phyloP scores from a whole-genome alignment of 805 yeast species.

The Metschnikowia aberdeeniae region DNA sequence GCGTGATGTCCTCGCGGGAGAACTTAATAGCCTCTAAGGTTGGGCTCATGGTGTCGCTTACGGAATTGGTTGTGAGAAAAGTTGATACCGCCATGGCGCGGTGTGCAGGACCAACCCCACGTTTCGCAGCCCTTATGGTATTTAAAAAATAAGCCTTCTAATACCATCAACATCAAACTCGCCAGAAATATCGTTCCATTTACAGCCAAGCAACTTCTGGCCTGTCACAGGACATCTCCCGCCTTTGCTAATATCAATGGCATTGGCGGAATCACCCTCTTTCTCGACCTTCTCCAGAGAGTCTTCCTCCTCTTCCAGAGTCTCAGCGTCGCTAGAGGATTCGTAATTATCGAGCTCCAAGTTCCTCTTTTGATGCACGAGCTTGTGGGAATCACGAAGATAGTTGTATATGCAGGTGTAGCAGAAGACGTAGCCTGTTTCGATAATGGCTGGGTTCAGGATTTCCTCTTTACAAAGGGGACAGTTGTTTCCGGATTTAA shows the following conservation, averaged over 20 bases:
- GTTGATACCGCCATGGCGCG: not conserved
- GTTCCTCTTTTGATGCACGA: conserved; percentile 18
- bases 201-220: conserved; percentile 65
- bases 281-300: conserved; percentile 7
- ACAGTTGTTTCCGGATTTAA: conserved; percentile 43
- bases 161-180: conserved; percentile 75
- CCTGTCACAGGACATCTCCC: conserved; percentile 87
- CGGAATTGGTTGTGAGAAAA: not conserved
- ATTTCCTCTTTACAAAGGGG: conserved; percentile 65
- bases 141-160: conserved; percentile 62
- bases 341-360: conserved; percentile 14
- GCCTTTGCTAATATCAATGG: conserved; percentile 26
- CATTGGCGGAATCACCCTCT: conserved; percentile 4
- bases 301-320: conserved; percentile 7
- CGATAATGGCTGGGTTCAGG: conserved; percentile 79
- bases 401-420: conserved; percentile 77
- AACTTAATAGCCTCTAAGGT: conserved; percentile 64
- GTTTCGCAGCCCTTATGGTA: not conserved
- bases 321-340: conserved; percentile 9
- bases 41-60: conserved; percentile 6
- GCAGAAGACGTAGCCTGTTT: conserved; percentile 88
- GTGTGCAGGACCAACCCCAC: conserved; percentile 7
- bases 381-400: conserved; percentile 45
- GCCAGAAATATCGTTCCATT: conserved; percentile 50
- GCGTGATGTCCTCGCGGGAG: conserved; percentile 39